Evolutionary conservation across 108 stramenopile species (phyloP).

Genomic region (Stephanodiscus minutulus): DNA sequence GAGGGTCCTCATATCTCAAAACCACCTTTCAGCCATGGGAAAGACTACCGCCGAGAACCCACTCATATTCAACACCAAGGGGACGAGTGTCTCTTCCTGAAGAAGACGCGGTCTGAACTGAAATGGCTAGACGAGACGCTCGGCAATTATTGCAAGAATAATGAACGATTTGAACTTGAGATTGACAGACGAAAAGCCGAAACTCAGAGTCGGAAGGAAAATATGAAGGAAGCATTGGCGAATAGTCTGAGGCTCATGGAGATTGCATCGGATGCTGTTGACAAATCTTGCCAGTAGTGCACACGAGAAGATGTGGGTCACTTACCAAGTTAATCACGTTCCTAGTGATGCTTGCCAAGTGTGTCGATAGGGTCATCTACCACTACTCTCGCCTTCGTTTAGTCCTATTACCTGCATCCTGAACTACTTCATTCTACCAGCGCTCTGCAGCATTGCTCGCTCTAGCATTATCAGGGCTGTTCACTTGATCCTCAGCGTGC

Average conservation of each 20-base stretch:
- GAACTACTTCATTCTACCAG: too few species aligned
- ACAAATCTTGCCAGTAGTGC: not conserved
- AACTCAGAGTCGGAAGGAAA: slow-evolving; percentile 21
- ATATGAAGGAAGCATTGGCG: slow-evolving; percentile 41
- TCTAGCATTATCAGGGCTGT: too few species aligned
- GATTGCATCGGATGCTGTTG: slow-evolving; percentile 15
- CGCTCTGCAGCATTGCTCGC: too few species aligned
- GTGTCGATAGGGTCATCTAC: too few species aligned
- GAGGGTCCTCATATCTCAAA: slow-evolving; percentile 45
- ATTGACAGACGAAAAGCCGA: slow-evolving; percentile 25
- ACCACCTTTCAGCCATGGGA: slow-evolving; percentile 46
- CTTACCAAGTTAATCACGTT: not conserved
- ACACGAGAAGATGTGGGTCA: not conserved
- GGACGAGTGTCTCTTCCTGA: slow-evolving; percentile 31
- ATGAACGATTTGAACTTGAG: slow-evolving; percentile 28
- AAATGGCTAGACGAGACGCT: slow-evolving; percentile 41
- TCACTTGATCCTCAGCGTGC: too few species aligned
- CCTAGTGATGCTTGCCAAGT: not conserved
- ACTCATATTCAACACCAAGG: slow-evolving; percentile 26
- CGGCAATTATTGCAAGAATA: slow-evolving; percentile 26
- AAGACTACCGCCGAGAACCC: slow-evolving; percentile 36
- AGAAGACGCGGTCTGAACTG: slow-evolving; percentile 28
- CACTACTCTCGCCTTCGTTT: too few species aligned
- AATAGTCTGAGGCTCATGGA: slow-evolving; percentile 50
- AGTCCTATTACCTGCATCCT: too few species aligned